phyloP scores from a whole-genome alignment of 177 flowering plant genomes.

The Vitis hybrid region DNA sequence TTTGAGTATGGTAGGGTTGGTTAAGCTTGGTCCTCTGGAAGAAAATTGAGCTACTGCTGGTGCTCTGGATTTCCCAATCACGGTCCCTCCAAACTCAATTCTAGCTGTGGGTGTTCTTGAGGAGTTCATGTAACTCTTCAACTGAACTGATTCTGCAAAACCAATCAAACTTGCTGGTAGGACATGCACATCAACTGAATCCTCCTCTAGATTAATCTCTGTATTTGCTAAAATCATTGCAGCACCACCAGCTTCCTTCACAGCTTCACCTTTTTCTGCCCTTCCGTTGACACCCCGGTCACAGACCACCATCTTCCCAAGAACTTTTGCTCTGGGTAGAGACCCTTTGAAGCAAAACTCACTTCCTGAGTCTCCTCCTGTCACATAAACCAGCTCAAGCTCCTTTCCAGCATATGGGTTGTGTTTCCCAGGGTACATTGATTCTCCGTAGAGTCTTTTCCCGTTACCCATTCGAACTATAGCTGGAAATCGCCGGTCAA shows the following conservation, averaged over 20 bases:
- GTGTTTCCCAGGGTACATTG: slow-evolving; percentile 75
- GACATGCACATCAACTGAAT: slow-evolving; percentile 86
- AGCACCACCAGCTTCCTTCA: slow-evolving; percentile 84
- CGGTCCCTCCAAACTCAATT: slow-evolving; percentile 72
- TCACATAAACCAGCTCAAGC: slow-evolving; percentile 68
- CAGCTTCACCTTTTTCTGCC: slow-evolving; percentile 74
- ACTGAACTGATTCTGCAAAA: slow-evolving; percentile 48
- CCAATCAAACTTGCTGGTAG: slow-evolving; percentile 85
- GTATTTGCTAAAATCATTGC: slow-evolving; percentile 87
- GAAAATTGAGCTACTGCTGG: slow-evolving; percentile 91
- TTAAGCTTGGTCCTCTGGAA: slow-evolving; percentile 83
- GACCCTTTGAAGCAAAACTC: slow-evolving; percentile 71
- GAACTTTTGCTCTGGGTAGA: slow-evolving; percentile 64
- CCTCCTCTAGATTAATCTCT: slow-evolving; percentile 63
- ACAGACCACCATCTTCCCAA: slow-evolving; percentile 88
- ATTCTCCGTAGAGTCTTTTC: slow-evolving; percentile 72
- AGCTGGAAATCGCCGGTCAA: slow-evolving; percentile 85
- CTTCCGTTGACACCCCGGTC: slow-evolving; percentile 82
- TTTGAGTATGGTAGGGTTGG: slow-evolving; percentile 78
- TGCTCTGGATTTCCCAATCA: slow-evolving; percentile 60
- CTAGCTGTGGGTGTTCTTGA: slow-evolving; percentile 66
- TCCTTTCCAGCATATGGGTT: slow-evolving; percentile 24
- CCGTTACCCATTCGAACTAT: slow-evolving; percentile 59
- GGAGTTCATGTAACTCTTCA: slow-evolving; percentile 71
- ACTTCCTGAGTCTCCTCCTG: slow-evolving; percentile 50